Conservation (phyloP, 768 basidiomycete genomes). For the Mycena rosella region DNA sequence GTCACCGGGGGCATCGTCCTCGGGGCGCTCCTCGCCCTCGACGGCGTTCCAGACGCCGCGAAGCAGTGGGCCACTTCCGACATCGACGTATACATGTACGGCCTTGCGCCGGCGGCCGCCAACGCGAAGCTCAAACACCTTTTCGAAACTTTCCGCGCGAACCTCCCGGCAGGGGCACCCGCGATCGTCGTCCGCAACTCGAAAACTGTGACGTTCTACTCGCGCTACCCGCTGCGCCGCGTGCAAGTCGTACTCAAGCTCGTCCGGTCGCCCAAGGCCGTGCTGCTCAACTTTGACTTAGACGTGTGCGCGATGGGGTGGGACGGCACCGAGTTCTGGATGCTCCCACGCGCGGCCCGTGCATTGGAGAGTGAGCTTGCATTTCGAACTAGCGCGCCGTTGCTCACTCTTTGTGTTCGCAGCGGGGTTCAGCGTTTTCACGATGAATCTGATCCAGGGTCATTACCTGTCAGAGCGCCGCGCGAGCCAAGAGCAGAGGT, state of each 20-base stretch:
- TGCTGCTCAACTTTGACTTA: constrained; percentile 14
- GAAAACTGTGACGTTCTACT: constrained; percentile 15
- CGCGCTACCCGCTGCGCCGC: constrained; percentile 6
- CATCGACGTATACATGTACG: constrained; percentile 20
- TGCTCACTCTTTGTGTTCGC: background rate
- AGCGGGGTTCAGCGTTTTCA: constrained; percentile 29
- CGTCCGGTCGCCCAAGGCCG: background rate
- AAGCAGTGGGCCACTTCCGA: constrained; percentile 3
- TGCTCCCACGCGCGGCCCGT: constrained; percentile 18
- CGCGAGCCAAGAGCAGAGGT: constrained; percentile 15
- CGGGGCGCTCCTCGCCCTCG: constrained; percentile 1
- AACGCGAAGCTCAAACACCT: constrained; percentile 12
- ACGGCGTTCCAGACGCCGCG: background rate
- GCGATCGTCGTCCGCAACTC: constrained; percentile 16
- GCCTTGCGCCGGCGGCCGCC: constrained; percentile 2
- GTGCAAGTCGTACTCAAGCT: constrained; percentile 19
- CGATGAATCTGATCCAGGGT: constrained; percentile 27
- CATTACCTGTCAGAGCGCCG: constrained; percentile 25
- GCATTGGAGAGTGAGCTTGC: constrained; percentile 17
- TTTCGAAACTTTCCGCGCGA: constrained; percentile 1
- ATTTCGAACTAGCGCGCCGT: background rate
- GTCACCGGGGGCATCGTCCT: constrained; percentile 21
- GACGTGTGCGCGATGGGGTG: constrained; percentile 23
- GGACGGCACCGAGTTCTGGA: constrained; percentile 19
- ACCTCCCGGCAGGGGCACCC: background rate